These are phyloP conservation scores for Aspergillus sergii DNA, from an alignment of 2,329 filamentous ascomycete genomes.

Conservation along the genomic window DNA sequence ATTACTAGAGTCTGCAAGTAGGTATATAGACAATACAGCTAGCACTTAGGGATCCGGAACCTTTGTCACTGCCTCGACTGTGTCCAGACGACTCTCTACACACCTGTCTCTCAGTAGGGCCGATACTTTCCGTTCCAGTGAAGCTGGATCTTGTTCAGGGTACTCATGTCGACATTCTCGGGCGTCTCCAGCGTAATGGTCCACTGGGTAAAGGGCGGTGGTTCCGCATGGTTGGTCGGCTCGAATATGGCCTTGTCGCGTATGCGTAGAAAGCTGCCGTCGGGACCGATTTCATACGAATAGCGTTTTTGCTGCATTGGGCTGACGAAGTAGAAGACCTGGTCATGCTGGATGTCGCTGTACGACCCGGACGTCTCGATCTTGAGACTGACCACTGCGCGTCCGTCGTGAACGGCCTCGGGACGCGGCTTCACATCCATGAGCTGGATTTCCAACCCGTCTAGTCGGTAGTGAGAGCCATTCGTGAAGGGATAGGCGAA, in stretches of 20 bases:
- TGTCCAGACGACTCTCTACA: too few species aligned
- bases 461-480: background rate
- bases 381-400: background rate
- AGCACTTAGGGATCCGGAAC: too few species aligned
- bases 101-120: too few species aligned
- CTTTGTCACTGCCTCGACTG: too few species aligned
- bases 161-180: background rate
- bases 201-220: background rate
- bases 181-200: background rate
- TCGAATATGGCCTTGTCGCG: constrained; percentile 57
- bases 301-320: background rate
- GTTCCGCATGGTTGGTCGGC: background rate
- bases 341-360: background rate
- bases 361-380: constrained; percentile 1
- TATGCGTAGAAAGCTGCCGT: constrained; percentile 59
- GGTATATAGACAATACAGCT: too few species aligned
- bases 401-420: background rate
- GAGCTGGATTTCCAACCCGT: background rate
- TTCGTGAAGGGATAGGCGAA: background rate
- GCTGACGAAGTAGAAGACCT: background rate
- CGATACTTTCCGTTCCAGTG: background rate
- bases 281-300: constrained; percentile 51
- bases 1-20: too few species aligned
- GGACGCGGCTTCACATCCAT: background rate
- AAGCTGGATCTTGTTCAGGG: background rate